Percentiles rank a stretch among this genome's conserved stretches.
Conservation (phyloP, 306 rosid species). For the Ziziphus jujuba region DNA sequence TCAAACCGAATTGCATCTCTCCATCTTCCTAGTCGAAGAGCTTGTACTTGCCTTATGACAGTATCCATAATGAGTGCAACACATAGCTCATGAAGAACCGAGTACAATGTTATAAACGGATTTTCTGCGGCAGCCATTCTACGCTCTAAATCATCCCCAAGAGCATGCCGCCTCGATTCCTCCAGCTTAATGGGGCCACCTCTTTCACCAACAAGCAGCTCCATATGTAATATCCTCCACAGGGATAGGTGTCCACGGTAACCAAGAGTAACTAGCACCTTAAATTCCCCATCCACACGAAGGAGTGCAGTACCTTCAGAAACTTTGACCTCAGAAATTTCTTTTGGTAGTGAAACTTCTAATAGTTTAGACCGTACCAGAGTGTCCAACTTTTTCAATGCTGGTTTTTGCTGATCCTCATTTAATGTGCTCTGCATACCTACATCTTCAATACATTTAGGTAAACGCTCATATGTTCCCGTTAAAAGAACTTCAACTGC, state of each 20-base stretch:
- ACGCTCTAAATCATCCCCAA: constrained; percentile 96
- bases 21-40: constrained; percentile 95
- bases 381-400: constrained; percentile 81
- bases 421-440: constrained; percentile 67
- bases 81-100: constrained; percentile 88
- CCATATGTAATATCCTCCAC: constrained; percentile 98
- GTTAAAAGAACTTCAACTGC: constrained; percentile 87
- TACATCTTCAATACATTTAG: constrained; percentile 86
- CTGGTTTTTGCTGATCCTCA: constrained; percentile 85
- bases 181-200: constrained; percentile 69
- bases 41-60: constrained; percentile 82
- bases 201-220: constrained; percentile 93
- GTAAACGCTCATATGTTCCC: constrained; percentile 77
- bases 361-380: constrained; percentile 91
- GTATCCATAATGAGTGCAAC: constrained; percentile 93
- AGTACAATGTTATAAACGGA: constrained; percentile 73
- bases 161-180: constrained; percentile 52
- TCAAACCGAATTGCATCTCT: constrained; percentile 94
- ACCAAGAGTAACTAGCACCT: constrained; percentile 89
- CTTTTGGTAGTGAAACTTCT: constrained; percentile 76
- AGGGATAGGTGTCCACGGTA: constrained; percentile 88
- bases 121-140: constrained; percentile 92
- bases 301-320: constrained; percentile 79
- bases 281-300: constrained; percentile 84
- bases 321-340: constrained; percentile 70